Percentiles rank a stretch among this genome's conserved stretches.
Conservation (phyloP, 176 grass and related monocot species). For the Puccinellia tenuiflora region DNA sequence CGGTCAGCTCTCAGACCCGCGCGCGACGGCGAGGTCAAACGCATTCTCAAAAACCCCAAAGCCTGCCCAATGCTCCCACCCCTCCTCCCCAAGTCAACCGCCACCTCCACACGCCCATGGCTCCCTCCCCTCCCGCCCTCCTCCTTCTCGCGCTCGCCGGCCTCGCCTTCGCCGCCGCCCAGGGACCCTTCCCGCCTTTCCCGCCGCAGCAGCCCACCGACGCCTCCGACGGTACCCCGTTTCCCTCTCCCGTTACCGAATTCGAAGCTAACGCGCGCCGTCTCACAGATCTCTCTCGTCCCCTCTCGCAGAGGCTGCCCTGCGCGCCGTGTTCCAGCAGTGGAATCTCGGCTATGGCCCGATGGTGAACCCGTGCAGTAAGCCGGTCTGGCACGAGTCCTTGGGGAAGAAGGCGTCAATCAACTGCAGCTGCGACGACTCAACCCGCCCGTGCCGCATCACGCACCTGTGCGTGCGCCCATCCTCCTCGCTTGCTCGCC, state of each 20-base stretch:
- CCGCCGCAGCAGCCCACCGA: background rate
- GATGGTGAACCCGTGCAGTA: background rate
- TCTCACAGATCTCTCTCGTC: conserved; percentile 17
- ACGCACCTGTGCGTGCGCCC: conserved; percentile 30
- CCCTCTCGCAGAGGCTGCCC: conserved; percentile 10
- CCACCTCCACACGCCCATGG: conserved; percentile 16
- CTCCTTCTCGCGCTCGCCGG: conserved; percentile 8
- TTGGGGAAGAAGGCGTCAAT: background rate
- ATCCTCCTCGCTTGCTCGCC: background rate
- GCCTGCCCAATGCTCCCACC: background rate
- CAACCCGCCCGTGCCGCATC: background rate
- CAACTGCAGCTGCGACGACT: conserved; percentile 1
- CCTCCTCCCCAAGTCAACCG: conserved; percentile 23
- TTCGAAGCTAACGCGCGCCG: background rate
- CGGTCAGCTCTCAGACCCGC: background rate
- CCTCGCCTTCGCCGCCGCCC: conserved; percentile 7
- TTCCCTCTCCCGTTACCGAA: background rate
- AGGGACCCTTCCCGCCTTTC: background rate
- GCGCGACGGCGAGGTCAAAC: conserved; percentile 23
- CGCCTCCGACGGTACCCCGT: conserved; percentile 16
- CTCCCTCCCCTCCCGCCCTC: conserved; percentile 9
- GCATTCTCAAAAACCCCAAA: background rate
- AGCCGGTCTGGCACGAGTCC: background rate
- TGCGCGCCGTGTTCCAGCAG: background rate
- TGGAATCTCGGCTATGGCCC: background rate